Evolutionary conservation across 257 asterid genomes (phyloP), one percentile per base, ranked within the genome.

Genomic region (Gardenia jasminoides): DNA sequence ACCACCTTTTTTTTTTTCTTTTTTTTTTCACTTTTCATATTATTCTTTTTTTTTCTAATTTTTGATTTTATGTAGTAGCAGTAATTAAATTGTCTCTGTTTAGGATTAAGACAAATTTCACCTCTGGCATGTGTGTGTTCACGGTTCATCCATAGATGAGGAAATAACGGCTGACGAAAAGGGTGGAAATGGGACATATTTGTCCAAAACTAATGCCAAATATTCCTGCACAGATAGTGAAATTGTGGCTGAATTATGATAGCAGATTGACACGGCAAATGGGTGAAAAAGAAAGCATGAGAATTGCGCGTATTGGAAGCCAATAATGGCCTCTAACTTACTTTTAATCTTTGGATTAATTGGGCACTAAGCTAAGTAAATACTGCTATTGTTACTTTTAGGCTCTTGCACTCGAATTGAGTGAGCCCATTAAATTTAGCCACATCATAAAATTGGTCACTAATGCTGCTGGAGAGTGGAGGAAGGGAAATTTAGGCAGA

Each of bases 211-310:
- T 3, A 26, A 62, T 28, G 19, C 2, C 68, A 62, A 36, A 26
- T 62, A 44, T 15, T 70, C 10, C 41, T 70, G 41, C 44, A 30
- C 36, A 74, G 24, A 33, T 10, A 4, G 41, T 20, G 30, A 19
- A 3, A 11, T 75, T 31, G n/a, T 28, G 20, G 58, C 17, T 41
- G n/a, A 5, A 30, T 22, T 43, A 64, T 16, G 24, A 50, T 72
- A 65, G 70, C 7, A 20, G 10, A 61, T 70, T 54, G 41, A 67
- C 65, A n/a, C 64, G 10, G 66, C 73, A 44, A 44, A 52, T 62
- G 76, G 67, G 70, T 48, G 71, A 73, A 52, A 82, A 72, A 65
- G 58, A 67, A 89, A 67, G 72, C 39, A 75, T 80, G 70, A 80
- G 78, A 81, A 61, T 76, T 61, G 11, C 22, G 80, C 79, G 65